Base-by-base conservation (phyloP, 2,329 filamentous ascomycete species). In the Fusarium paranaense region DNA sequence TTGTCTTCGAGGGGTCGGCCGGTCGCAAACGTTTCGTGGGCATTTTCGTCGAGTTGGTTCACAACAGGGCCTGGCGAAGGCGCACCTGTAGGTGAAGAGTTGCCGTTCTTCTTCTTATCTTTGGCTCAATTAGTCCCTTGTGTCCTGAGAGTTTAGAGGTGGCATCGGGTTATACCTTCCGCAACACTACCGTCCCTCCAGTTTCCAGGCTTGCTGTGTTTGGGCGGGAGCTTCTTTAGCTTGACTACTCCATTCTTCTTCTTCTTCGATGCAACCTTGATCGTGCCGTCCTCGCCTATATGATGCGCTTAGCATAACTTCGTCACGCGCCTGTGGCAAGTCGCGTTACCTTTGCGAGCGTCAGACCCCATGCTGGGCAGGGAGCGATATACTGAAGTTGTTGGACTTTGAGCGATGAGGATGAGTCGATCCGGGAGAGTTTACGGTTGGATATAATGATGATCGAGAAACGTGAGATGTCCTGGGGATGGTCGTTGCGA, bases 1-100 rank as follows among this genome's bases (percentile, higher is more conserved):
- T 87, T 88, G 79, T 98, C 95, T 77, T 95, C 92, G 75, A 97
- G 88, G 0, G 95, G 95, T 67, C 93, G 91, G 71, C 95, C 94
- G 56, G 92, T 95, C 5, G 91, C 88, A 82, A 98, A 98, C 6
- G 93, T 93, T 69, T 94, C 91, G 76, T 93, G 90, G 16, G 94
- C 91, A 70, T 87, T 90, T 69, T 95, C 92, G 78, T 97, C 94
- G 61, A 98, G 89, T 62, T 90, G 89, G 78, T 91, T 92, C 20
- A 91, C 87, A 2, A 91, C 85, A 1, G 90, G 88, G 5, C 86
- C 86, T 1, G 89, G 89, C 5, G 89, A 87, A 5, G 85, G 77
- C 6, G 83, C 85, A 8, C 84, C 82, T 57, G 82, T 80, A 9
- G 84, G 81, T 20, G 84, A 80, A 14, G 87, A 85, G 45, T 81